A percentile compares a stretch with the other conserved stretches of the same genome.
Conservation (phyloP, 1,139 yeast genomes). For the Suhomyces chickasaworum region DNA sequence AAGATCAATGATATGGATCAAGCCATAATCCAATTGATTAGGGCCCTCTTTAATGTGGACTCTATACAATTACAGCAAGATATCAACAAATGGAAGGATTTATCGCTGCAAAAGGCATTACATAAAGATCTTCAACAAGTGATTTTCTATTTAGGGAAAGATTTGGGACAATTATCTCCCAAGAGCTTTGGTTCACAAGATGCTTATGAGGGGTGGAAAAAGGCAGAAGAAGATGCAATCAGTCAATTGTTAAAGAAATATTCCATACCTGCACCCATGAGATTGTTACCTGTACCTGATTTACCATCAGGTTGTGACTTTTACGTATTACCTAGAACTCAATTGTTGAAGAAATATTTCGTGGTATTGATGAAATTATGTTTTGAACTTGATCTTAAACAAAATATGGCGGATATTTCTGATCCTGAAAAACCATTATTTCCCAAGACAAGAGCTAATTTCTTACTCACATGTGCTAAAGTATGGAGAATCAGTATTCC, state of each 20-base stretch:
- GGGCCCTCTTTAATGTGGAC: slow-evolving; percentile 44
- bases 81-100: slow-evolving; percentile 41
- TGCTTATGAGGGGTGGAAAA: slow-evolving; percentile 57
- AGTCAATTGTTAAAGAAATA: slow-evolving; percentile 41
- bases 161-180: slow-evolving; percentile 42
- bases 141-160: slow-evolving; percentile 41
- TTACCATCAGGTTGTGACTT: slow-evolving; percentile 38
- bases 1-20: slow-evolving; percentile 52
- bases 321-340: slow-evolving; percentile 45
- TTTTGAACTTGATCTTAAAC: slow-evolving; percentile 26
- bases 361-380: slow-evolving; percentile 32
- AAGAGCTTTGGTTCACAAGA: slow-evolving; percentile 44
- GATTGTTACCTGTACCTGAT: slow-evolving; percentile 33
- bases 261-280: slow-evolving; percentile 38
- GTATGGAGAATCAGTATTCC: slow-evolving; percentile 64
- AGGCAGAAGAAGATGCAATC: slow-evolving; percentile 42
- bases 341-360: slow-evolving; percentile 33
- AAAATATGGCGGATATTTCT: slow-evolving; percentile 20
- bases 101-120: slow-evolving; percentile 45
- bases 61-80: slow-evolving; percentile 51
- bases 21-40: slow-evolving; percentile 38
- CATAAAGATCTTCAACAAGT: slow-evolving; percentile 48
- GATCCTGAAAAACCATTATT: slow-evolving; percentile 29
- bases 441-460: slow-evolving; percentile 42
- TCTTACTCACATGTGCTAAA: slow-evolving; percentile 49